Evolutionary conservation across 345 rosid genomes (phyloP).

Genomic region (Firmiana major): DNA sequence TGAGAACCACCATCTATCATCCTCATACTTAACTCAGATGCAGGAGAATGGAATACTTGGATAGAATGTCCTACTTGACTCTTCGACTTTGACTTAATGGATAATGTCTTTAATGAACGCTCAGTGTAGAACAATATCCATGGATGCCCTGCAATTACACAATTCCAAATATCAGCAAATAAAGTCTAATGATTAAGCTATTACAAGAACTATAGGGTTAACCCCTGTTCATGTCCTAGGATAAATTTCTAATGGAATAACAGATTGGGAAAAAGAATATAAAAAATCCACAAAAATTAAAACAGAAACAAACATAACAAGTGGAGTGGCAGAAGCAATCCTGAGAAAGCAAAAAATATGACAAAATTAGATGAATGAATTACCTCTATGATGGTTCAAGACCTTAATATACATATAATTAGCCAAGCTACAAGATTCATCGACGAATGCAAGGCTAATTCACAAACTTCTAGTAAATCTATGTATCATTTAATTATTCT

Average conservation of each 20-base stretch:
- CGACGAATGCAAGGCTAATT: background rate
- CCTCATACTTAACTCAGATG: conserved; percentile 20
- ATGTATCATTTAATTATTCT: background rate
- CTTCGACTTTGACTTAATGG: conserved; percentile 62
- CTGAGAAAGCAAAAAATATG: background rate
- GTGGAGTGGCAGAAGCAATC: background rate
- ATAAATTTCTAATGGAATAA: background rate
- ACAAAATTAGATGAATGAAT: background rate
- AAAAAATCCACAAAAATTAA: background rate
- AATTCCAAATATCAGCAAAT: background rate
- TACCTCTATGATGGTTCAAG: background rate
- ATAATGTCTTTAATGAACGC: conserved; percentile 53
- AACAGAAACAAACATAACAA: background rate
- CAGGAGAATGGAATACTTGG: conserved; percentile 17
- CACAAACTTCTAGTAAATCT: background rate
- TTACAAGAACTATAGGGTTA: background rate
- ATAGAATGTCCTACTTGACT: conserved; percentile 38
- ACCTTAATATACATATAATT: background rate
- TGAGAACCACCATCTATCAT: conserved; percentile 20
- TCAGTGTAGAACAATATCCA: conserved; percentile 89
- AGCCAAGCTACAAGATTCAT: background rate
- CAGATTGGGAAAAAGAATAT: background rate
- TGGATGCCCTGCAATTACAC: conserved; percentile 67
- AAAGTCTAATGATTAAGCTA: background rate
- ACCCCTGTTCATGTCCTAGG: background rate